Base-by-base conservation (phyloP, 2,329 filamentous ascomycete species). In the Pleoardoris graminearum region DNA sequence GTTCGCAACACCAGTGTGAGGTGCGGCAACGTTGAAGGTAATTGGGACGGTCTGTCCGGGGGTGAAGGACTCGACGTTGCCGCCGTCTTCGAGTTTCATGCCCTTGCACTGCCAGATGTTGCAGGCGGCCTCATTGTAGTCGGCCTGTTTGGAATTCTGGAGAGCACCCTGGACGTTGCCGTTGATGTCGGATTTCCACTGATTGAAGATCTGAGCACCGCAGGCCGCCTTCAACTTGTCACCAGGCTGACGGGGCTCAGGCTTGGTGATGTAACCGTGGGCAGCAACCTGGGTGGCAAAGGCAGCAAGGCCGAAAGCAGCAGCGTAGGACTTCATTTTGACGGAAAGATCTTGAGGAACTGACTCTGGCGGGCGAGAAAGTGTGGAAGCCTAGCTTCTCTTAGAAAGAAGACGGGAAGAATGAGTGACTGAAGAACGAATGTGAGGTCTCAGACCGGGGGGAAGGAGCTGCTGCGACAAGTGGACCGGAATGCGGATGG, bases 101-200 rank as follows among this genome's bases (percentile, higher is more conserved):
- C 82, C 82, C 72, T 84, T 83, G 80, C 81, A 83, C 42, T 81
- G 76, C 76, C 76, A 82, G 62, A 82, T 72, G 61, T 81, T 72
- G 68, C 81, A 84, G 21, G 67, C 68, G 4, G 62, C 67, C 37
- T 70, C 74, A 51, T 80, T 66, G 69, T 75, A 80, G 72, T 82
- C 80, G 51, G 61, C 61, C 69, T 82, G 79, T 57, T 66, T 61
- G 64, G 76, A 78, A 30, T 79, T 73, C 66, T 83, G 79, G 37
- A 82, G 73, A 58, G 81, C 74, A 51, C 77, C 77, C 69, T 85
- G 82, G 58, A 85, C 71, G 68, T 84, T 85, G 60, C 81, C 81
- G 68, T 80, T 80, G 67, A 78, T 75, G 75, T 84, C 82, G 14
- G 78, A 74, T 30, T 59, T 57, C 71, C 82, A 78, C 72, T 80